Evolutionary conservation across 1,139 yeast genomes (phyloP), one percentile per base, ranked within the genome.

Genomic region (Magnusiomyces suaveolens): DNA sequence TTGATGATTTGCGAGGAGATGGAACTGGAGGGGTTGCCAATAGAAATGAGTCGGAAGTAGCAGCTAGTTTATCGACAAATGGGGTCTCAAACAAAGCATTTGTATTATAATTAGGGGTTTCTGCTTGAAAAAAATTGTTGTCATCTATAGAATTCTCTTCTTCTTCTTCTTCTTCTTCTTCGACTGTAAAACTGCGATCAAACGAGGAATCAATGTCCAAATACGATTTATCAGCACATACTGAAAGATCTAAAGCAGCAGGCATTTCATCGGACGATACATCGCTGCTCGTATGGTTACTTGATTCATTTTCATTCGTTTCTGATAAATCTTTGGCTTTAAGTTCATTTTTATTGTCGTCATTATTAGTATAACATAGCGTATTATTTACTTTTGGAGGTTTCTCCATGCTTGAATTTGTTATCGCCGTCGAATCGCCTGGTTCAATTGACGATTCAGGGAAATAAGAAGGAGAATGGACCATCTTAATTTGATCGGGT

Each of bases 1-100:
- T 41, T 2, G 63, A 62, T 14, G 64, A 55, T 55, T 64, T 64
- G 21, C 58, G 53, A 2, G 66, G 66, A 21, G 66, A 63, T 14
- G 43, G 43, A 6, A 38, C n/a, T 14, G 43, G 43, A n/a, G 43
- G 43, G 43, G 18, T 16, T 10, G 43, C 43, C 4, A 10, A 4
- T 4, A 38, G 20, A 16, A 38, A 14, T 10, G 43, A 38, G 18
- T 38, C 43, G 6, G 43, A 38, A n/a, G 8, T 38, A 38, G 43
- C 43, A 38, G 43, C 43, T 4, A 38, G 43, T 38, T 38, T 18
- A n/a, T 38, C 43, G 8, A 10, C n/a, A 16, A 38, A 38, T 6
- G 43, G 43, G 20, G 20, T 38, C n/a, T 38, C 43, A 38, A 38
- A 38, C 4, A 38, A n/a, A n/a, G 43, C 43, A 6, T 38, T 18